These are phyloP conservation scores for Paecilomyces sp. DNA, from an alignment of 2,329 filamentous ascomycete genomes.

Conservation along the genomic window DNA sequence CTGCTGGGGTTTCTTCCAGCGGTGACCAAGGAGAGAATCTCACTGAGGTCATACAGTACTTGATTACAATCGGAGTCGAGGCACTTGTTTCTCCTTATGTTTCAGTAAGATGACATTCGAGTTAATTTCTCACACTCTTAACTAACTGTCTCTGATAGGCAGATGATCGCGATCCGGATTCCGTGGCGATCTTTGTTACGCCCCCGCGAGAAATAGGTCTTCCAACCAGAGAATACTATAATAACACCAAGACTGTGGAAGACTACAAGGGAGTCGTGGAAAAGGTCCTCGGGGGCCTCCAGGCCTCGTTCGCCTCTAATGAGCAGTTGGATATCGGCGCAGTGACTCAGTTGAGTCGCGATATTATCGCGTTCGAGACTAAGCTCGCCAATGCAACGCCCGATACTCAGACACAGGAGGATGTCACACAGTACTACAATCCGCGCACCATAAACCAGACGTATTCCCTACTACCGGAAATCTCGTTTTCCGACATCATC, in stretches of 20 bases:
- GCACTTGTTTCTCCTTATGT: constrained; percentile 25
- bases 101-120: constrained; percentile 19
- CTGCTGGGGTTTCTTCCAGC: constrained; percentile 19
- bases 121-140: background rate
- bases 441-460: constrained; percentile 53
- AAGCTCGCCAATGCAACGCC: constrained; percentile 54
- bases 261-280: constrained; percentile 44
- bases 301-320: background rate
- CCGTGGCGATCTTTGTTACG: constrained; percentile 41
- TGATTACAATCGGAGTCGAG: constrained; percentile 29
- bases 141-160: constrained; percentile 20
- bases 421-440: constrained; percentile 63
- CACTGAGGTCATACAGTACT: constrained; percentile 28
- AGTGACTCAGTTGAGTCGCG: constrained; percentile 17
- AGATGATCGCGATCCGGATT: constrained; percentile 50
- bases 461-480: constrained; percentile 47
- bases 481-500: constrained; percentile 49
- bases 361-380: constrained; percentile 53
- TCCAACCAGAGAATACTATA: constrained; percentile 56
- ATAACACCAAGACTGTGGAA: constrained; percentile 45
- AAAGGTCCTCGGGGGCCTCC: constrained; percentile 33
- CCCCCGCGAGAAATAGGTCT: constrained; percentile 47
- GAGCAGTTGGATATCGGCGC: background rate
- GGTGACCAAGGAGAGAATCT: constrained; percentile 18
- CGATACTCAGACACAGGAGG: constrained; percentile 50